These are phyloP conservation scores for Malassezia sympodialis DNA, from an alignment of 1,284 basidiomycete species.

Conservation along the genomic window DNA sequence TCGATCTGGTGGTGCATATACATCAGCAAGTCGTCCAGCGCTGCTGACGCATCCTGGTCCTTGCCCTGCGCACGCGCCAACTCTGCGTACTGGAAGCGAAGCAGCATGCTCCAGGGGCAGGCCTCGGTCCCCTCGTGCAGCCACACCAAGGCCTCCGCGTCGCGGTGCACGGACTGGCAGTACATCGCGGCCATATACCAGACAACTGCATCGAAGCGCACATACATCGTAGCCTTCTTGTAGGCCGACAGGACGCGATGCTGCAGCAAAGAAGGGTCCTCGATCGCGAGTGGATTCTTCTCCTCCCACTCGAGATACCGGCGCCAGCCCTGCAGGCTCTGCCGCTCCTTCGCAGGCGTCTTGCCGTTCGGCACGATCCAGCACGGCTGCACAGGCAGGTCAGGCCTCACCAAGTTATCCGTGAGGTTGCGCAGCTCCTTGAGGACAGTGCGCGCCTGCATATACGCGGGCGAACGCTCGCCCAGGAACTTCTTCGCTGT, in stretches of 20 bases:
- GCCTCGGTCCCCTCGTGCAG: constrained; percentile 77
- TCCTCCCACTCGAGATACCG: constrained; percentile 92
- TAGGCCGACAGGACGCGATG: constrained; percentile 71
- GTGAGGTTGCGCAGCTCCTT: constrained; percentile 63
- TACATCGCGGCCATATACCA: constrained; percentile 89
- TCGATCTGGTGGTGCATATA: constrained; percentile 65
- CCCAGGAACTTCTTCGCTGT: constrained; percentile 92
- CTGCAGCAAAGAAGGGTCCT: constrained; percentile 60
- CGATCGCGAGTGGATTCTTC: constrained; percentile 79
- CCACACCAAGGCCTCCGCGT: constrained; percentile 70
- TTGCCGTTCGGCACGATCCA: constrained; percentile 18
- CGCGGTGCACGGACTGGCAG: constrained; percentile 62
- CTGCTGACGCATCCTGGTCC: constrained; percentile 43
- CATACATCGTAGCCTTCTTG: constrained; percentile 71
- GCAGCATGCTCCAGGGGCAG: constrained; percentile 73
- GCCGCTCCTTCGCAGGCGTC: constrained; percentile 54
- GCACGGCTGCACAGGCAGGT: constrained; percentile 32
- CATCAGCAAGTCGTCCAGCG: constrained; percentile 60
- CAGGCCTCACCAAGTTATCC: constrained; percentile 50
- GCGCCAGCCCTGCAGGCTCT: constrained; percentile 74
- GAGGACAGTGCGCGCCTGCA: constrained; percentile 83
- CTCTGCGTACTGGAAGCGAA: constrained; percentile 83
- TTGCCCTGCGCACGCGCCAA: constrained; percentile 59
- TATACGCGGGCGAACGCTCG: constrained; percentile 70
- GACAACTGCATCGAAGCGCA: constrained; percentile 90